These are phyloP conservation scores for Mortierella hygrophila DNA, from an alignment of 192 early-diverging fungal species.

Conservation along the genomic window DNA sequence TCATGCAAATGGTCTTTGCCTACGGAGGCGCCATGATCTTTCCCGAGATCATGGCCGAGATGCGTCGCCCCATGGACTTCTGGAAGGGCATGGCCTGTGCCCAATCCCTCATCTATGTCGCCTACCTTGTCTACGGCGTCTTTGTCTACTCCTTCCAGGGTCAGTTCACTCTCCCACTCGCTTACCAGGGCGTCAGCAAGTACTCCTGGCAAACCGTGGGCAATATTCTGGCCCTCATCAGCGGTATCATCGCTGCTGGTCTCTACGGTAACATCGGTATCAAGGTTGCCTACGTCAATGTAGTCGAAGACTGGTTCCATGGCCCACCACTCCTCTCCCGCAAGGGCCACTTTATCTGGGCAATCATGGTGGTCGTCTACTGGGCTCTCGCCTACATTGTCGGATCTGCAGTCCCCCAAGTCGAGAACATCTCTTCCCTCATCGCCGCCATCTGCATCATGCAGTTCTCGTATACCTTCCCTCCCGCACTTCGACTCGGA, in stretches of 20 bases:
- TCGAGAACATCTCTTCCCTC: conserved; percentile 25
- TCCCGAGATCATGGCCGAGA: conserved; percentile 34
- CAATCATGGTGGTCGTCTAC: conserved; percentile 25
- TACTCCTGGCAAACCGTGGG: conserved; percentile 21
- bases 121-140: conserved; percentile 29
- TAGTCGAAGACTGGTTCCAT: conserved; percentile 26
- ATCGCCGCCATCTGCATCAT: conserved; percentile 40
- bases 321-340: conserved; percentile 5
- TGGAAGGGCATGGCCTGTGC: conserved; percentile 31
- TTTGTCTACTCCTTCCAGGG: conserved; percentile 42
- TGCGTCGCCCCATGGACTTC: conserved; percentile 37
- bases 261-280: conserved; percentile 39
- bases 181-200: conserved; percentile 25
- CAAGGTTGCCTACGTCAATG: conserved; percentile 29
- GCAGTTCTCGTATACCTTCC: conserved; percentile 47
- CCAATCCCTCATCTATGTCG: conserved; percentile 21
- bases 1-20: conserved; percentile 34
- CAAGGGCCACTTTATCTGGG: conserved; percentile 22
- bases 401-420: conserved; percentile 31
- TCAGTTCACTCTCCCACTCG: conserved; percentile 27
- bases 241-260: conserved; percentile 31
- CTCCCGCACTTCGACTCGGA: conserved; percentile 25
- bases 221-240: conserved; percentile 15
- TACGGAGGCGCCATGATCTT: conserved; percentile 49
- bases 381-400: conserved; percentile 39